Percentiles rank a stretch among this genome's conserved stretches.
phyloP scores from a whole-genome alignment of 441 rosid species.

The Populus hybrid region DNA sequence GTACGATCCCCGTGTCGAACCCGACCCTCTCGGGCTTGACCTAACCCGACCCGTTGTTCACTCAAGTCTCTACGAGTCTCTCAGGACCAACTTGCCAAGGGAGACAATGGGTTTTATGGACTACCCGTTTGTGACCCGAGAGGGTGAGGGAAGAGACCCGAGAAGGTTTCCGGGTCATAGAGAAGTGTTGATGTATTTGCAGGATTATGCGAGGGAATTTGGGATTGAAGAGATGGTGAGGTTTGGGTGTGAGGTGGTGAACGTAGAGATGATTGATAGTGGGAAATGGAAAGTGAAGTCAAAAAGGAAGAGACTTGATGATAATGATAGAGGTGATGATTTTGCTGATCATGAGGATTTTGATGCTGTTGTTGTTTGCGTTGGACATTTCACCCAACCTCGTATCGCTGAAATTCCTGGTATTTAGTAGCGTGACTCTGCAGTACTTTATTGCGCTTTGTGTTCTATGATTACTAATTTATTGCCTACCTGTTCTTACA shows the following conservation, averaged over 20 bases:
- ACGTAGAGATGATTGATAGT: conserved; percentile 29
- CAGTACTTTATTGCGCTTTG: no score
- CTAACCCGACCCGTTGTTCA: conserved; percentile 40
- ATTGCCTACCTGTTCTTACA: no score
- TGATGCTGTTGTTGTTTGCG: conserved; percentile 86
- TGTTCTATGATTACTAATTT: no score
- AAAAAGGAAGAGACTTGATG: conserved; percentile 14
- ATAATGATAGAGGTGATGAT: not conserved
- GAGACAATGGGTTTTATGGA: conserved; percentile 65
- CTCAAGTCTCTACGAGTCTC: conserved; percentile 57
- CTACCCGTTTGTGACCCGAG: conserved; percentile 49
- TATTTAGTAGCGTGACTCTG: conserved; percentile 1
- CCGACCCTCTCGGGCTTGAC: conserved; percentile 54
- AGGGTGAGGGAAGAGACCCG: conserved; percentile 40
- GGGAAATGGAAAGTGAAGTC: conserved; percentile 53
- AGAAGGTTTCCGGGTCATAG: conserved; percentile 64
- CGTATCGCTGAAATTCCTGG: conserved; percentile 70
- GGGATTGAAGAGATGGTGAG: conserved; percentile 52
- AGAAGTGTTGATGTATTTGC: conserved; percentile 62
- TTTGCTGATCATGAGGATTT: conserved; percentile 41
- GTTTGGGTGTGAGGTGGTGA: conserved; percentile 56
- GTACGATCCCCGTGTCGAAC: conserved; percentile 42
- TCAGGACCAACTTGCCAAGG: conserved; percentile 64
- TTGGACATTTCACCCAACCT: conserved; percentile 64
- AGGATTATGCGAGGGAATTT: conserved; percentile 56